Evolutionary conservation across 371 early-diverging fungal species (phyloP), one percentile per base, ranked within the genome.

Genomic region (Apophysomyces sp.): DNA sequence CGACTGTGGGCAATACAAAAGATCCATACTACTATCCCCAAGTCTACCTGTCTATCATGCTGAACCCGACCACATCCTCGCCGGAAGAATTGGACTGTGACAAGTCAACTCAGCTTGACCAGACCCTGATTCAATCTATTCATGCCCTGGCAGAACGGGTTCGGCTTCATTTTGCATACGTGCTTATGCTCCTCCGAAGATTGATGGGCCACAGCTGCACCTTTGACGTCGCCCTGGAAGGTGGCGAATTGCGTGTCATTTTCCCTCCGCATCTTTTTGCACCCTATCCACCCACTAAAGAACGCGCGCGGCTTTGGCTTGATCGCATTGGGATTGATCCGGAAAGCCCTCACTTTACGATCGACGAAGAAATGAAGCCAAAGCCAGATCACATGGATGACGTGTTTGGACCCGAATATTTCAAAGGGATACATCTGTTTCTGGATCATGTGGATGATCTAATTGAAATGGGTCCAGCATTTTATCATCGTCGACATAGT

Each of bases 361-460:
- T 72, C 9, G 62, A 67, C n/a, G 30, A 32, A 44, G 61, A 61
- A 52, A 59, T 59, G 56, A 53, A 55, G 55, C 41, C 18, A 55
- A 12, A 11, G 6, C n/a, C 41, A 30, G 18, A 34, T 55, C 27
- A 12, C 39, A 29, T 24, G 21, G 55, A 59, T 31, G 58, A 58
- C 21, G 41, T 54, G 5, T 37, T 79, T 13, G 76, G 76, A 7
- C 80, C 74, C 26, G 80, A 76, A 15, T 76, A 80, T 51, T 77
- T 80, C 56, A 66, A 66, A 65, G 71, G 77, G n/a, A 63, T 80
- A 9, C 81, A 76, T 37, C 51, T 62, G 54, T 80, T 80, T 61
- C 44, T 80, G 26, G 76, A 77, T 60, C 74, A 72, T 32, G 75
- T 77, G 3, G 81, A 80, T 71, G 68, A 72, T 37, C 51, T 80